Base-by-base conservation (phyloP, 768 basidiomycete genomes). In the Russula compacta region DNA sequence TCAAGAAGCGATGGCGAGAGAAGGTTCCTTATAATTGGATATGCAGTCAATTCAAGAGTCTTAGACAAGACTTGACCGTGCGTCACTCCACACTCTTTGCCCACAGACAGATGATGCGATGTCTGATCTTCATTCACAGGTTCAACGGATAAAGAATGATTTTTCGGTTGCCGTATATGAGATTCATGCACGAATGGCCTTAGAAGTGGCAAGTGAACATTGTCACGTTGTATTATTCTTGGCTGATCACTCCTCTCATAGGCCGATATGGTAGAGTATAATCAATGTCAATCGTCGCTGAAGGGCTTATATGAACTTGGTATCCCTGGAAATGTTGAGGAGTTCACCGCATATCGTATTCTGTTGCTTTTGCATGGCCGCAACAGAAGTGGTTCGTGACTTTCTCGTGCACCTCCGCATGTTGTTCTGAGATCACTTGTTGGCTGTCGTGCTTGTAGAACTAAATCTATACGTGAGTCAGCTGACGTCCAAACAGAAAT, bases 221-320 rank as follows among this genome's bases (percentile, higher is more conserved):
- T 21, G 24, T 43, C 29, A 36, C 29, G 10, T 19, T 6, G 32
- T 39, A 35, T 46, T 38, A n/a, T 21, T 42, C 40, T 51, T 53
- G 52, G 38, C 54, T 54, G 53, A 60, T 46, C 52, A 29, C 14
- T 6, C 29, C 17, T 56, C 60, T 44, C 59, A 14, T 73, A 99
- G 95, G 83, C 80, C 69, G 97, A 99, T 73, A 89, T 99, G 81
- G 94, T 97, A 66, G 97, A 99, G 81, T 98, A 95, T 72, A 98
- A 97, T 73, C 91, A 95, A 73, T 99, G 97, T 74, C 94, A 98
- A 73, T 88, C 89, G 35, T 88, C 91, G 66, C 77, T 98, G 47
- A 88, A 87, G 69, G 81, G 83, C 53, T 82, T 99, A 29, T 98
- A 99, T 73, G 94, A 95, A 66, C 83, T 95, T 59, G 94, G 94